Evolutionary conservation across 1,284 basidiomycete genomes (phyloP).

Genomic region (Cystobasidium pallidum): DNA sequence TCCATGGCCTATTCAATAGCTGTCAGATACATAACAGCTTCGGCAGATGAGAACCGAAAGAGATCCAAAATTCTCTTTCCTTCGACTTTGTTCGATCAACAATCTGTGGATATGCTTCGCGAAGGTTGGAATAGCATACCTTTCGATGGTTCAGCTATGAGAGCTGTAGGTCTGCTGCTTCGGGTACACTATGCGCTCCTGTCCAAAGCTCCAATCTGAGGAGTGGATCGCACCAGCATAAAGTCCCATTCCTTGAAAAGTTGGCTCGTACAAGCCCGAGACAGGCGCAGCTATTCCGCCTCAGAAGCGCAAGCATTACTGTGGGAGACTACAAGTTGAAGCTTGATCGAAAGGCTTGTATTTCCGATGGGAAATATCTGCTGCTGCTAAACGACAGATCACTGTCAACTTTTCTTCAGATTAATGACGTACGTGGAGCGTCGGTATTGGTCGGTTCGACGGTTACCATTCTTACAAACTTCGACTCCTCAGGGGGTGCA

Average conservation of each 20-base stretch:
- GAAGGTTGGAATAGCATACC: neutral
- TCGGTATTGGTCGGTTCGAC: no score
- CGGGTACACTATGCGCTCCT: no score
- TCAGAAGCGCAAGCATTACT: neutral
- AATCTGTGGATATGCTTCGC: neutral
- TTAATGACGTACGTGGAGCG: neutral
- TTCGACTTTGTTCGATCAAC: neutral
- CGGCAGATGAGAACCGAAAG: neutral
- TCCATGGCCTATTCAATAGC: neutral
- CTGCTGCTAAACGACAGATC: conserved; percentile 5
- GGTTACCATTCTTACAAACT: no score
- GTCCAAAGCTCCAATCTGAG: no score
- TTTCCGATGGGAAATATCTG: neutral
- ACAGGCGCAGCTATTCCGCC: neutral
- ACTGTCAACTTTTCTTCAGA: neutral
- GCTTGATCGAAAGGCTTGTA: neutral
- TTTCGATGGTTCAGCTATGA: neutral
- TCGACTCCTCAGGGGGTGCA: neutral
- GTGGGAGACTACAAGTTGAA: neutral
- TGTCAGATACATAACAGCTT: neutral
- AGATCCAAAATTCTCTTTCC: neutral
- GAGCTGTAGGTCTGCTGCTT: neutral
- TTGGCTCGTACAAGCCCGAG: neutral
- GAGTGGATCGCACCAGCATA: no score
- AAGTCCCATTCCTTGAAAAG: neutral